Conservation (phyloP, 768 basidiomycete species). For the Leccinum rimulosum region DNA sequence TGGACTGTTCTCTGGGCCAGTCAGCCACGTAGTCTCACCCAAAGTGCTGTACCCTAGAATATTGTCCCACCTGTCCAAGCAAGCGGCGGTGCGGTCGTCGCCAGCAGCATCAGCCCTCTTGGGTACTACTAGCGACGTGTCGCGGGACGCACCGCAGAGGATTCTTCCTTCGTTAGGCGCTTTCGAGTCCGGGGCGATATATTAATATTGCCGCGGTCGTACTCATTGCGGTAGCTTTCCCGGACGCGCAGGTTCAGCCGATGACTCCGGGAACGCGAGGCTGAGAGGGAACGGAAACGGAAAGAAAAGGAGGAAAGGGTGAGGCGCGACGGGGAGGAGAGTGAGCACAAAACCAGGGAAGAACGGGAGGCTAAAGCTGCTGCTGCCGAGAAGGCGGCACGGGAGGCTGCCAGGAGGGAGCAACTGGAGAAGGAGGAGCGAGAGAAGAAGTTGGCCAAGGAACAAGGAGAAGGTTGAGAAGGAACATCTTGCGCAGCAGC, state of each 20-base stretch:
- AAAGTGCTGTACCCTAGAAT: conserved; percentile 75
- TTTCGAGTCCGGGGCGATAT: conserved; percentile 70
- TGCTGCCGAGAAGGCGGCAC: conserved; percentile 46
- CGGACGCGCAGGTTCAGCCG: no score
- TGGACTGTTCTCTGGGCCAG: conserved; percentile 75
- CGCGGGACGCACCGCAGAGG: no score
- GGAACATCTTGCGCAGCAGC: conserved; percentile 45
- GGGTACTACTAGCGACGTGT: no score
- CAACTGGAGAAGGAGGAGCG: conserved; percentile 64
- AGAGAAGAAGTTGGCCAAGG: conserved; percentile 61
- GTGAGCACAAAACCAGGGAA: conserved; percentile 60
- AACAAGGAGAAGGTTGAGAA: conserved; percentile 57
- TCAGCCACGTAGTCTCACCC: conserved; percentile 68
- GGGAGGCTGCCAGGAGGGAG: conserved; percentile 38
- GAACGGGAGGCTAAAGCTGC: conserved; percentile 59
- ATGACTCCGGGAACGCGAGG: conserved; percentile 59
- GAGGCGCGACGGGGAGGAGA: conserved; percentile 54
- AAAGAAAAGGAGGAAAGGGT: conserved; percentile 70
- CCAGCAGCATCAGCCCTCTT: conserved; percentile 48
- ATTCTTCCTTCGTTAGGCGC: no score
- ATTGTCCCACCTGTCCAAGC: conserved; percentile 54
- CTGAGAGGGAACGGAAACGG: conserved; percentile 70
- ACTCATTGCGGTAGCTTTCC: conserved; percentile 71
- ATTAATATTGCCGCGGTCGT: conserved; percentile 55
- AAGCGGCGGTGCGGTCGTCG: conserved; percentile 11